These are phyloP conservation scores for Protomyces lactucae-debilis DNA, from an alignment of 1,139 yeast genomes.

Conservation along the genomic window DNA sequence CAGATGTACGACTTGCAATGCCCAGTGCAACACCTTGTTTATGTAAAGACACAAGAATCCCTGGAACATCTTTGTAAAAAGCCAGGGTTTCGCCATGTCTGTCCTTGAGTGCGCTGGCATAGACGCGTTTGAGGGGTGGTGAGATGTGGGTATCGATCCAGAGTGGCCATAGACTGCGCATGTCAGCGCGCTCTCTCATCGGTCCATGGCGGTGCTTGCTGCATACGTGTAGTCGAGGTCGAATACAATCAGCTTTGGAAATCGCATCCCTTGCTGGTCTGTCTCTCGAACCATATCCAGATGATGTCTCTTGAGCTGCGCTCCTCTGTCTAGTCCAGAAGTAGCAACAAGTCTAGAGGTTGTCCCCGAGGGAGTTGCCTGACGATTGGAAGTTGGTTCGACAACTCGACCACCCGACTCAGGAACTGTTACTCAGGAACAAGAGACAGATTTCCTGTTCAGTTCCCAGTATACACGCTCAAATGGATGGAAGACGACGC, in stretches of 20 bases:
- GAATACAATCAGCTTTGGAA: slow-evolving; percentile 48
- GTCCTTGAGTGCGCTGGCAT: slow-evolving; percentile 41
- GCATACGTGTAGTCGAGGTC: slow-evolving; percentile 62
- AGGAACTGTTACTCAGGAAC: too few relatives aligned
- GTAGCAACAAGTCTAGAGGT: too few relatives aligned
- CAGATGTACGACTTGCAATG: slow-evolving; percentile 64
- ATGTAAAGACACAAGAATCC: slow-evolving; percentile 47
- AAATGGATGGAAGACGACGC: background rate
- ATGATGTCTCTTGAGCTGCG: background rate
- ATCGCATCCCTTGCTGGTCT: background rate
- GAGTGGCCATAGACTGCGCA: slow-evolving; percentile 54
- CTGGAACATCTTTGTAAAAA: slow-evolving; percentile 59
- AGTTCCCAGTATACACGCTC: background rate
- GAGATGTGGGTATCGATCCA: slow-evolving; percentile 66
- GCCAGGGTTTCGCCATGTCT: slow-evolving; percentile 48
- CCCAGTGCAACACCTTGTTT: slow-evolving; percentile 46
- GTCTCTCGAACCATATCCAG: background rate
- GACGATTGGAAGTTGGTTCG: too few relatives aligned
- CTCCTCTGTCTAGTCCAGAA: too few relatives aligned
- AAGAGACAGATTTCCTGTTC: too few relatives aligned
- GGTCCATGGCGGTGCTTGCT: background rate
- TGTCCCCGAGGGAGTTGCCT: too few relatives aligned
- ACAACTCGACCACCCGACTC: too few relatives aligned
- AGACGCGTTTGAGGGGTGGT: slow-evolving; percentile 45
- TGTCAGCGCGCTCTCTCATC: background rate